phyloP scores from a whole-genome alignment of 352 stramenopile species.

The Thraustochytrium striatum region DNA sequence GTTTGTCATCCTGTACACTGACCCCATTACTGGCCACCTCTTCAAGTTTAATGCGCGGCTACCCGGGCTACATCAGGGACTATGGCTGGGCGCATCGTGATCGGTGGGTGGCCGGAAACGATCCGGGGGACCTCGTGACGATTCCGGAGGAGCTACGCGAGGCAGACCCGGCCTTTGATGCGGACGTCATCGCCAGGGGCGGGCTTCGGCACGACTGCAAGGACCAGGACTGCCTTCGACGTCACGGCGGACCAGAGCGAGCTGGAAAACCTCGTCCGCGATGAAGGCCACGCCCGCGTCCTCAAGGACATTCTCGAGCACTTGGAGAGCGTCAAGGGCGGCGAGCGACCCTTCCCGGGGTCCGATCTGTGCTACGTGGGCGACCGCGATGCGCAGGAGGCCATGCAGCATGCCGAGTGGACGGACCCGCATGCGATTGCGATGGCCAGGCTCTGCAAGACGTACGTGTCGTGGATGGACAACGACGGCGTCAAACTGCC shows the following conservation, averaged over 20 bases:
- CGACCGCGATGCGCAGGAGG: not conserved
- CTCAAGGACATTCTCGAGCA: too few relatives aligned
- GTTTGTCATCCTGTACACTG: slow-evolving; percentile 1
- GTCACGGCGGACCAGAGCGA: slow-evolving; percentile 54
- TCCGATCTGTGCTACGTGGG: not conserved
- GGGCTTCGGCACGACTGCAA: slow-evolving; percentile 10
- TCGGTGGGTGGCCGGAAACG: not conserved
- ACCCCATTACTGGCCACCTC: not conserved
- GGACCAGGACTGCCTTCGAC: slow-evolving; percentile 55
- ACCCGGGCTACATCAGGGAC: slow-evolving; percentile 17
- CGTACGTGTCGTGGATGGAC: not conserved
- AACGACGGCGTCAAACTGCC: not conserved
- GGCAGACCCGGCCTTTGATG: not conserved
- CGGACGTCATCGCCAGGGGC: not conserved
- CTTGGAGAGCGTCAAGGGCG: too few relatives aligned
- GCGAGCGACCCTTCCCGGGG: not conserved
- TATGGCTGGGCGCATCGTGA: not conserved
- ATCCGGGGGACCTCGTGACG: not conserved
- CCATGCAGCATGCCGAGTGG: not conserved
- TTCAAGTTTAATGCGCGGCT: slow-evolving; percentile 12
- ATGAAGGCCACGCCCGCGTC: too few relatives aligned
- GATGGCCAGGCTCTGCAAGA: not conserved
- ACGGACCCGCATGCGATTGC: not conserved
- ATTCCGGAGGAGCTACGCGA: slow-evolving; percentile 2
- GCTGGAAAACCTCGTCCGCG: slow-evolving; percentile 43